Evolutionary conservation across 352 stramenopile species (phyloP), one percentile per base, ranked within the genome.

Genomic region (Phytophthora cryptogea): DNA sequence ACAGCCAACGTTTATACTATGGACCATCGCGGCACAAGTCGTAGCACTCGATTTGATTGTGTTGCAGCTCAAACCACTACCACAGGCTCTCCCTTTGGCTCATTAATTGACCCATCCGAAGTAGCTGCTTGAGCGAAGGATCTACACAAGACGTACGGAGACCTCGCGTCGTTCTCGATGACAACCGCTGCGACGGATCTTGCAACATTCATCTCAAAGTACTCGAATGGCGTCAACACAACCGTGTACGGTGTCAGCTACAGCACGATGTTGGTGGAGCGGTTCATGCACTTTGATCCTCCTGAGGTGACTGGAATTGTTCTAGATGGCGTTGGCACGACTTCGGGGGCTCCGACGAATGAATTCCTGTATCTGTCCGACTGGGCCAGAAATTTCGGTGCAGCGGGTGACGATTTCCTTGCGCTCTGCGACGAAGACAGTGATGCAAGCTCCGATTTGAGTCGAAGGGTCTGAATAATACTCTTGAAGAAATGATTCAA

Each of bases 221-320:
- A 63, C 17, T 60, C 51, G n/a, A 74, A 63, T 28, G 53, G 27
- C 5, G 40, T 11, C 0, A 48, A 70, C 8, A 68, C 59, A 4
- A 80, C 67, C 14, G 52, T 86, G 6, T 82, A 86, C 26, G 78
- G 76, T n/a, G 59, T 77, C 7, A 83, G 78, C 66, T 88, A 88
- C 55, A 75, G 75, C 31, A 76, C 78, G 20, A 76, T 64, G 30
- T 52, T 85, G 11, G 64, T 75, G 6, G 72, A 85, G 32, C 70
- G 78, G 0, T 31, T 85, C 7, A 81, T 88, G 23, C 73, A 83
- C 42, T 42, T 88, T 5, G 64, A 60, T 16, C 66, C 68, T 0
- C 23, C 44, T 3, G 35, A 57, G 5, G 60, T 88, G 36, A 59
- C 41, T 1, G 73, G 78, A 5, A 86, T 77, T 41, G 62, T 84